Base-by-base conservation (phyloP, 768 basidiomycete species). In the Nidula microcarpa region DNA sequence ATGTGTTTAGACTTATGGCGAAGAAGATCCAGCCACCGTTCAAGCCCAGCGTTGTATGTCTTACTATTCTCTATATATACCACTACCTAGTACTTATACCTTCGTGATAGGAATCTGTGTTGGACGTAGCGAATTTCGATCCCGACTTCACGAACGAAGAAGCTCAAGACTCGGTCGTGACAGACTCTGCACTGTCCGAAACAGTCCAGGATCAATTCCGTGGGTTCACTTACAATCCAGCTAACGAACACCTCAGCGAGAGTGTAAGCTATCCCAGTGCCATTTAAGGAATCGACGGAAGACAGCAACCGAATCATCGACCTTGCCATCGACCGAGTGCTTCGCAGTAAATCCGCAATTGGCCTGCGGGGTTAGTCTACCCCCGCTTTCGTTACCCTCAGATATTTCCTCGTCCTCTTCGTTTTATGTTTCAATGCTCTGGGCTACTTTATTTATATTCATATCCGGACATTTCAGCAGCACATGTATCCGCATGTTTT, bases 1-100 rank as follows among this genome's bases (percentile, higher is more conserved):
- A 30, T 35, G 32, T 39, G 43, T 17, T 5, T 58, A 89, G 86
- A 55, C 75, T 98, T 23, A 74, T 95, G 44, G 86, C 87, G 32
- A 98, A 96, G 78, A 95, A 96, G 77, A 95, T 97, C 50, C 93
- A 94, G 63, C 94, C 96, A 1, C 91, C 93, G 6, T 98, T 98
- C 78, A 99, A 99, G 73, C 96, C 96, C 10, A 91, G 89, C 58
- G 96, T 98, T 57, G 91, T 91, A 70, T 68, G 90, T 75, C 43
- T 47, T 48, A n/a, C n/a, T 18, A 4, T 3, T 16, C 30, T 51
- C 35, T 30, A 8, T 5, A 37, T 9, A n/a, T 11, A 51, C 41
- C 30, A 9, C n/a, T 13, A 45, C 33, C 36, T 36, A 37, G 2
- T 11, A 41, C 36, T 16, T 41, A 36, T 10, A 11, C 14, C 32